Evolutionary conservation across 257 asterid genomes (phyloP).

Genomic region (Solanum chaucha): DNA sequence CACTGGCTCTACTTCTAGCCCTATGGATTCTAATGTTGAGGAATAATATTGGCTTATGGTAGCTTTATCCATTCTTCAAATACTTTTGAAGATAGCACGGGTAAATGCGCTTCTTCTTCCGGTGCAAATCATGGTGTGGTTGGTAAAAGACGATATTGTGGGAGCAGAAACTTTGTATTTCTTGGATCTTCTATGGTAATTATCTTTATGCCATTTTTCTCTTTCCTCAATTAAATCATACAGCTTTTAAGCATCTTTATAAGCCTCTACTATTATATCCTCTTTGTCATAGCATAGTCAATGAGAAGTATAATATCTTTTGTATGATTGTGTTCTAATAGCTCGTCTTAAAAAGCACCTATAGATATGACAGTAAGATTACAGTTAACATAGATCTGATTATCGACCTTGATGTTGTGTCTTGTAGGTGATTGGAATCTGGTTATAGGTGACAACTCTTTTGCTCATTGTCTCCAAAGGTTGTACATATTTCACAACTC

Average conservation of each 20-base stretch:
- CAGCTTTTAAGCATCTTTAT: not conserved
- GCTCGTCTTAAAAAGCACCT: not conserved
- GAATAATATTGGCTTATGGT: constrained; percentile 5
- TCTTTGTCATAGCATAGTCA: no score
- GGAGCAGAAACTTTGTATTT: constrained; percentile 13
- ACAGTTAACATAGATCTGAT: not conserved
- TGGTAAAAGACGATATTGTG: constrained; percentile 19
- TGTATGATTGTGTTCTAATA: not conserved
- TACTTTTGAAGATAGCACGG: constrained; percentile 4
- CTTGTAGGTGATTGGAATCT: not conserved
- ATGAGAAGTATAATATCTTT: not conserved
- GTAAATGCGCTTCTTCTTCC: constrained; percentile 32
- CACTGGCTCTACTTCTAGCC: constrained; percentile 12
- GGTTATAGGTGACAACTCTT: no score
- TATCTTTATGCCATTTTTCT: not conserved
- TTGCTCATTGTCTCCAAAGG: no score
- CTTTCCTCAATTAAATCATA: not conserved
- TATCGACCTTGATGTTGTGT: not conserved
- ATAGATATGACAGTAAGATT: not conserved
- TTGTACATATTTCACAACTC: no score
- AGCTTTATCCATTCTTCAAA: constrained; percentile 8
- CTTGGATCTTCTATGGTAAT: not conserved
- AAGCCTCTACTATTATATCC: no score
- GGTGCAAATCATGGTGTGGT: constrained; percentile 26
- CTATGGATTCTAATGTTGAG: constrained; percentile 15